Percentiles rank a stretch among this genome's conserved stretches.
Conservation (phyloP, 768 basidiomycete genomes). For the Tulasnella sp. region DNA sequence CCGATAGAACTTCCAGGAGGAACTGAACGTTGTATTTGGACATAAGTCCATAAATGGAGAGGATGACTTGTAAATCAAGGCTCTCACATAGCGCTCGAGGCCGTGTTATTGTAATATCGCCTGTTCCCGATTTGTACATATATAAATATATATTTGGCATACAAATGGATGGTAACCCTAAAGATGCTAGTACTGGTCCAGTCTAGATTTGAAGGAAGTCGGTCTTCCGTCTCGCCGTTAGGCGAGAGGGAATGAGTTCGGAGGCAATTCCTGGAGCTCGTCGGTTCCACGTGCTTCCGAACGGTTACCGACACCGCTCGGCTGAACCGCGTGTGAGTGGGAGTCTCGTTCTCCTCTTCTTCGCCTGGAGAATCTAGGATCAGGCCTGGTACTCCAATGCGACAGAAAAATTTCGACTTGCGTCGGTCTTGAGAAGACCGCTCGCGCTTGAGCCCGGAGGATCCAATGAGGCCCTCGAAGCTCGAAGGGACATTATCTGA, state of each 20-base stretch:
- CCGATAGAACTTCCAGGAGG: constrained; percentile 7
- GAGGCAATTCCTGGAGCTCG: too few relatives aligned
- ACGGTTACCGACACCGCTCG: constrained; percentile 10
- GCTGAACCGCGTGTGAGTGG: background rate
- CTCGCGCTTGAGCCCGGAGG: constrained; percentile 11
- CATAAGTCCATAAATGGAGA: background rate
- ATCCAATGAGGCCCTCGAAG: background rate
- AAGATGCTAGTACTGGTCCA: too few relatives aligned
- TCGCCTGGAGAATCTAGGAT: background rate
- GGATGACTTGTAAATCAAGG: background rate
- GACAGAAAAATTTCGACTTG: background rate
- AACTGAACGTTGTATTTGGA: background rate
- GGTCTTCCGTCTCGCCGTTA: too few relatives aligned
- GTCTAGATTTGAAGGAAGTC: too few relatives aligned
- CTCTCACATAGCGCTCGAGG: background rate
- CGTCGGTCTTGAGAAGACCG: background rate
- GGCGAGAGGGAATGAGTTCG: constrained; percentile 4
- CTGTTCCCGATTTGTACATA: too few relatives aligned
- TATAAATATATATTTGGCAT: too few relatives aligned
- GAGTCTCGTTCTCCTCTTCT: background rate
- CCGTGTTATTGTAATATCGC: background rate
- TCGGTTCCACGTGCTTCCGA: background rate
- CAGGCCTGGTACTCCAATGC: background rate
- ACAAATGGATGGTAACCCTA: too few relatives aligned
- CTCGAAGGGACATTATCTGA: background rate